Percentiles rank a stretch among this genome's conserved stretches.
Evolutionary conservation across 2,329 filamentous ascomycete species (phyloP).

Genomic region (Venturia effusa): DNA sequence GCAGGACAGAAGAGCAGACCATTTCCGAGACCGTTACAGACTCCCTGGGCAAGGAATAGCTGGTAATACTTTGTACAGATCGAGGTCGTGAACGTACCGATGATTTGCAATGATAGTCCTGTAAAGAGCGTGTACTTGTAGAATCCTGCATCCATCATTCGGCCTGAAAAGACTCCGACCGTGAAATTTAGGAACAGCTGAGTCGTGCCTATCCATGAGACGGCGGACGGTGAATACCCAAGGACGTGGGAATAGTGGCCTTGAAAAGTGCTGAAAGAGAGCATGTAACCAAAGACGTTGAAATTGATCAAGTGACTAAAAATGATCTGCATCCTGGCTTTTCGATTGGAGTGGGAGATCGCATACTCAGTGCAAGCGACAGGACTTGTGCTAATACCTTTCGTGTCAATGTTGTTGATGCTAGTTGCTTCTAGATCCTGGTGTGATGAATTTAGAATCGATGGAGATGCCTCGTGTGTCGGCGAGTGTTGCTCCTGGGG

Average conservation of each 20-base stretch:
- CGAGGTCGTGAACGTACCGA: slow-evolving; percentile 12
- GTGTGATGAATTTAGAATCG: not conserved
- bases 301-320: slow-evolving; percentile 21
- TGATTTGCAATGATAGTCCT: slow-evolving; percentile 1
- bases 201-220: slow-evolving; percentile 39
- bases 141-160: slow-evolving; percentile 38
- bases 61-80: slow-evolving; percentile 15
- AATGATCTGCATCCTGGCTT: slow-evolving; percentile 22
- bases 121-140: slow-evolving; percentile 29
- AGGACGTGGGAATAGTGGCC: slow-evolving; percentile 1
- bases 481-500: not conserved
- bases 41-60: slow-evolving; percentile 31
- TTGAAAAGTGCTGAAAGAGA: slow-evolving; percentile 14
- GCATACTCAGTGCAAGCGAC: not conserved
- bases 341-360: not conserved
- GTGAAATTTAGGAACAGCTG: slow-evolving; percentile 37
- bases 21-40: slow-evolving; percentile 41
- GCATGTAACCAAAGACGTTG: slow-evolving; percentile 29
- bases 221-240: slow-evolving; percentile 17
- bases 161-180: slow-evolving; percentile 37
- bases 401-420: not conserved
- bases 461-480: not conserved
- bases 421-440: not conserved
- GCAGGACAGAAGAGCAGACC: slow-evolving; percentile 32
- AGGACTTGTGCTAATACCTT: not conserved